Evolutionary conservation across 441 rosid species (phyloP), one percentile per base, ranked within the genome.

Genomic region (Mallotus repandus): DNA sequence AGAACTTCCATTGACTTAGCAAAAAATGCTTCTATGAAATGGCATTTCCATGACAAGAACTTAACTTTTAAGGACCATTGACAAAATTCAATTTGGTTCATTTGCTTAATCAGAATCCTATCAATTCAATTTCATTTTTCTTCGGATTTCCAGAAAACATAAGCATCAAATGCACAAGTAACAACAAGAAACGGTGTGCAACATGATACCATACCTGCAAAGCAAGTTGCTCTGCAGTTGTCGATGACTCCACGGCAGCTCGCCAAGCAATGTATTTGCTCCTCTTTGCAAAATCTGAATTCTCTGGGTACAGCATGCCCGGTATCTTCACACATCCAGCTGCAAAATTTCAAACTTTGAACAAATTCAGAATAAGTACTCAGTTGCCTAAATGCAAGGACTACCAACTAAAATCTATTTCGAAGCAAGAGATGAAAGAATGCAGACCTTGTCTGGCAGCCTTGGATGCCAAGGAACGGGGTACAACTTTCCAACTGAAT

Each of bases 171-270:
- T 10, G 21, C 50, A 56, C 21, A 54, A 54, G 50, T 38, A 21
- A 54, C 29, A 38, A 61, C 32, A 19, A 49, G 66, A 67, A 29
- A 21, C 7, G 29, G 9, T 64, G 59, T 1, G 56, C 6, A 41
- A 9, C n/a, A 68, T 8, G 70, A 60, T 50, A 63, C 53, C 53
- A 63, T 78, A 96, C 99, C 94, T 86, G 98, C 58, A 93, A 81
- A 68, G 97, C 98, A 58, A 96, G 96, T 81, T 90, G 99, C 77
- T 90, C 96, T 15, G 80, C 81, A 79, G 85, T 89, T 19, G 81
- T 83, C 74, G 97, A 91, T 74, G 95, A 87, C 74, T 90, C 99
- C 77, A 96, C 98, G n/a, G 94, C 96, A 80, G 98, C 98, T 79
- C 79, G 85, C 99, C 99, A 96, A 63, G 90, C 84, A 63, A 89